These are phyloP conservation scores for Venturia effusa DNA, from an alignment of 2,329 filamentous ascomycete species.

Conservation along the genomic window DNA sequence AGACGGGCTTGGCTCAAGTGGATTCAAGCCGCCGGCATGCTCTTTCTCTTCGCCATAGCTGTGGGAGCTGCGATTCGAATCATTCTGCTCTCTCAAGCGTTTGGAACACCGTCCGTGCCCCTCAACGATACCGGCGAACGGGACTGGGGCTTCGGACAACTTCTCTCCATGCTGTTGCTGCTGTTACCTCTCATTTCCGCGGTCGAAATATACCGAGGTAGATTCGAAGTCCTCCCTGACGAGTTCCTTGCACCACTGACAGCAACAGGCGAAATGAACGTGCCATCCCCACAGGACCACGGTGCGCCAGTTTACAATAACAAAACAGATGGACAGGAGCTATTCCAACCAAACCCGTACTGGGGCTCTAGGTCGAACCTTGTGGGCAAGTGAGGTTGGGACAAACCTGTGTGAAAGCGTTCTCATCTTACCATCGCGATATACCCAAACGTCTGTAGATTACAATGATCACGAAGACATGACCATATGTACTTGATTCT, in stretches of 20 bases:
- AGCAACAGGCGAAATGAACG: conserved; percentile 12
- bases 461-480: neutral
- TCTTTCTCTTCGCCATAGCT: conserved; percentile 42
- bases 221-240: conserved; percentile 13
- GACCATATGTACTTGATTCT: no score
- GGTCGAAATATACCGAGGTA: conserved; percentile 47
- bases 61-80: conserved; percentile 49
- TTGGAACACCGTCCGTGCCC: conserved; percentile 41
- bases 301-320: conserved; percentile 28
- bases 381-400: neutral
- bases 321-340: conserved; percentile 16
- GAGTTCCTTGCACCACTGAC: neutral
- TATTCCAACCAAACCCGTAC: conserved; percentile 38
- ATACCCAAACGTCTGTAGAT: neutral
- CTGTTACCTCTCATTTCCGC: conserved; percentile 49
- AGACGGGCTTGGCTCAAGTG: conserved; percentile 43
- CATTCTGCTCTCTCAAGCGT: conserved; percentile 48
- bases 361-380: conserved; percentile 19
- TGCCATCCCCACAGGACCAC: conserved; percentile 23
- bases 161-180: conserved; percentile 49
- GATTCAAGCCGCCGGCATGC: conserved; percentile 42
- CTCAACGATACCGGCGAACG: conserved; percentile 44
- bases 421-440: neutral
- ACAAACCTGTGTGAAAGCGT: neutral
- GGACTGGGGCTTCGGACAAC: conserved; percentile 52